phyloP scores from a whole-genome alignment of 805 yeast species.

The Yarrowia deformans region DNA sequence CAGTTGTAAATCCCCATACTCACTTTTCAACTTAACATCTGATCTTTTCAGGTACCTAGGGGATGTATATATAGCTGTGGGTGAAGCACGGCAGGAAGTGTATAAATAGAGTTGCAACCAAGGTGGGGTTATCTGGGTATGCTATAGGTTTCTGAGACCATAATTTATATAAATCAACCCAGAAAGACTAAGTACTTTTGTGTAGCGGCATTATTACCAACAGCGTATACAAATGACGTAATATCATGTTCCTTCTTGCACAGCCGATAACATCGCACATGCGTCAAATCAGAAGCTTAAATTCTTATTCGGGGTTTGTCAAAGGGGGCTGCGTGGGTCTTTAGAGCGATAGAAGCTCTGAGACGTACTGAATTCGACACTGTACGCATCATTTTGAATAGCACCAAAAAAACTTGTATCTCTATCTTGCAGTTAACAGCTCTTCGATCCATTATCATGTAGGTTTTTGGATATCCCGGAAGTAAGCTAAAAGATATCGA shows the following conservation, averaged over 20 bases:
- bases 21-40: slow-evolving; percentile 13
- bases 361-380: not conserved
- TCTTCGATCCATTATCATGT: not conserved
- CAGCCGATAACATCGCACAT: slow-evolving; percentile 20
- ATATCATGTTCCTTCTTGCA: not conserved
- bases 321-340: not conserved
- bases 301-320: not conserved
- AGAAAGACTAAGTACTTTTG: too few species aligned
- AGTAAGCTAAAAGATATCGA: slow-evolving; percentile 16
- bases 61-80: slow-evolving; percentile 24
- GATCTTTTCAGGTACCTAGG: slow-evolving; percentile 7
- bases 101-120: slow-evolving; percentile 6
- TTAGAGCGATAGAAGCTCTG: not conserved
- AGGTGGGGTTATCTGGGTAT: slow-evolving; percentile 7
- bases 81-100: slow-evolving; percentile 19
- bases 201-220: too few species aligned
- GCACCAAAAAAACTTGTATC: too few species aligned
- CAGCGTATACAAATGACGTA: not conserved
- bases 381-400: too few species aligned
- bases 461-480: slow-evolving; percentile 27
- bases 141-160: not conserved
- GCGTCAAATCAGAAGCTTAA: slow-evolving; percentile 11
- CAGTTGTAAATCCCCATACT: not conserved
- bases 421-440: too few species aligned
- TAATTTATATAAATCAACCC: not conserved